Evolutionary conservation across 495 filamentous ascomycete species (phyloP).

Genomic region (Penicillium nucicola): DNA sequence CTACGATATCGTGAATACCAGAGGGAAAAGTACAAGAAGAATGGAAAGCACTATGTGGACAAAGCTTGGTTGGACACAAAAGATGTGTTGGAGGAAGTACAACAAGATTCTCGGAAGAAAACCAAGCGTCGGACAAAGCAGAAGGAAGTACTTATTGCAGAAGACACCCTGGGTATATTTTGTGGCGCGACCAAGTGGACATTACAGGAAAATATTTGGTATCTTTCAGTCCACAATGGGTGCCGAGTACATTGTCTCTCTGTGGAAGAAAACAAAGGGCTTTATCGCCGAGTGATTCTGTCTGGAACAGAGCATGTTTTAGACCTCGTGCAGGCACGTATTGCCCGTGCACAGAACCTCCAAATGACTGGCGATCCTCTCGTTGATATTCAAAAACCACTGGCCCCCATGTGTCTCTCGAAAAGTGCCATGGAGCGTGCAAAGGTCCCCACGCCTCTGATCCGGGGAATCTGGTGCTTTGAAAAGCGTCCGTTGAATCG

Average conservation of each 20-base stretch:
- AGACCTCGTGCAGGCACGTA: slow-evolving; percentile 26
- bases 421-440: slow-evolving; percentile 13
- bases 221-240: slow-evolving; percentile 32
- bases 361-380: slow-evolving; percentile 31
- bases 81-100: slow-evolving; percentile 20
- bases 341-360: slow-evolving; percentile 17
- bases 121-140: slow-evolving; percentile 11
- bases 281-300: slow-evolving; percentile 33
- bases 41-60: neutral
- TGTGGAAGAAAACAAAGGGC: slow-evolving; percentile 29
- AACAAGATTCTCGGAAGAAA: slow-evolving; percentile 10
- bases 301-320: slow-evolving; percentile 31
- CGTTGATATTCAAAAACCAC: slow-evolving; percentile 27
- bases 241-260: slow-evolving; percentile 37
- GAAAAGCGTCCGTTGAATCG: neutral
- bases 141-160: slow-evolving; percentile 34
- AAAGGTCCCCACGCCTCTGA: slow-evolving; percentile 19
- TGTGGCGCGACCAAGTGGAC: slow-evolving; percentile 25
- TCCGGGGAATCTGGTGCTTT: slow-evolving; percentile 34
- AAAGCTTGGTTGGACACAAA: slow-evolving; percentile 26
- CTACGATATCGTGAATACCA: slow-evolving; percentile 25
- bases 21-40: slow-evolving; percentile 1
- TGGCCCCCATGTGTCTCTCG: slow-evolving; percentile 30
- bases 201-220: slow-evolving; percentile 39
- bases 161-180: slow-evolving; percentile 38